Evolutionary conservation across 2,329 filamentous ascomycete species (phyloP), one percentile per base, ranked within the genome.

Genomic region (Colletotrichum falcatum): DNA sequence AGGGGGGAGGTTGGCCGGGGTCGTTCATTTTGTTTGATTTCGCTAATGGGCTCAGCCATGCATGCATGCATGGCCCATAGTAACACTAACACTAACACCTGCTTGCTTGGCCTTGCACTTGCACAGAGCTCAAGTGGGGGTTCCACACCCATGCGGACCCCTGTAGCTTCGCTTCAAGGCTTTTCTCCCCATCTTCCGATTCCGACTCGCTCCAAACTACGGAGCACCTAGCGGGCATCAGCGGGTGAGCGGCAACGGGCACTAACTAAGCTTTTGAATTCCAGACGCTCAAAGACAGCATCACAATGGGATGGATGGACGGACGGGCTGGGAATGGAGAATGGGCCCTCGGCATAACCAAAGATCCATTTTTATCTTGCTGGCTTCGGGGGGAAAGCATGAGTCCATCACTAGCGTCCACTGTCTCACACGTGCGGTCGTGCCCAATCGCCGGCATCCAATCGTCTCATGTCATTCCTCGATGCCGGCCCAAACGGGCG

Each of bases 241-340:
- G 67, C 59, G 59, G 68, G 64, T 59, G 59, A 42, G 64, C 65
- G 53, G 68, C 64, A 71, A 71, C 68, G 68, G 68, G 68, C 68
- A 68, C 68, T 71, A 71, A 55, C 58, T 42, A n/a, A n/a, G n/a
- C 7, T 48, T 63, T 23, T 23, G 5, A 8, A 60, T 68, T 58
- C 58, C 64, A 58, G 58, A 48, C 35, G 60, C 46, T 37, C 58
- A 46, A 46, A 48, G 65, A 55, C 48, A 44, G 23, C 33, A 26
- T n/a, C 46, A 65, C 66, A 65, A 69, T 59, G 46, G 66, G 35
- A 37, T 39, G 53, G 37, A 39, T 39, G 53, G 37, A 39, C 4
- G 14, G 11, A 11, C 14, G 35, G 28, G 18, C 35, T 53, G 54
- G 18, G 23, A 51, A 18, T n/a, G 20, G 33, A 18, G 66, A 54